Evolutionary conservation across 805 yeast species (phyloP).

Genomic region (Myxozyma neotropica): DNA sequence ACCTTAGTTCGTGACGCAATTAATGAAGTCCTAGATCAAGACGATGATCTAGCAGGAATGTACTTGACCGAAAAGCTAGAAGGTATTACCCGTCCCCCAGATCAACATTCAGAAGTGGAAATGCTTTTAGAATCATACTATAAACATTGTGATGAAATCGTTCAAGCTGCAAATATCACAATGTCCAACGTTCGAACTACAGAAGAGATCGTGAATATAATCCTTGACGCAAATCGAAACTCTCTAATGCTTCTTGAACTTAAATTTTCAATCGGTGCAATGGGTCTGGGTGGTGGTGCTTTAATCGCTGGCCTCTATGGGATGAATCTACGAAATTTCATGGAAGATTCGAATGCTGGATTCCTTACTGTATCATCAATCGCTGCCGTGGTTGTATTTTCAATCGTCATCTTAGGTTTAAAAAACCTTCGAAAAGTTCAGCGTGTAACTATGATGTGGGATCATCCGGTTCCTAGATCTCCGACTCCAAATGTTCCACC

Average conservation of each 20-base stretch:
- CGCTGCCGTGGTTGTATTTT: constrained; percentile 49
- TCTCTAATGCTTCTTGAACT: constrained; percentile 83
- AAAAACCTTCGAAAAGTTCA: constrained; percentile 65
- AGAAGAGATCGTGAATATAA: constrained; percentile 91
- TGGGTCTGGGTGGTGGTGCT: constrained; percentile 79
- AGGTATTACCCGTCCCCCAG: constrained; percentile 48
- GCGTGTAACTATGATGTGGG: constrained; percentile 68
- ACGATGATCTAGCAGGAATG: constrained; percentile 80
- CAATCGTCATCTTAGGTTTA: constrained; percentile 58
- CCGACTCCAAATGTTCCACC: not conserved
- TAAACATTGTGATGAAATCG: constrained; percentile 89
- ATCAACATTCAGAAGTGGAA: constrained; percentile 81
- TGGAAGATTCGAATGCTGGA: constrained; percentile 79
- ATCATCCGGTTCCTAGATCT: constrained; percentile 1
- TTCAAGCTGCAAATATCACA: constrained; percentile 79
- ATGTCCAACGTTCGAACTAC: constrained; percentile 85
- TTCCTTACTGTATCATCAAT: constrained; percentile 54
- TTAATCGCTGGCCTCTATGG: constrained; percentile 89
- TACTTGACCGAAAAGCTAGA: constrained; percentile 65
- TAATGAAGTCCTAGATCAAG: constrained; percentile 83
- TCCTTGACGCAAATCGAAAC: constrained; percentile 90
- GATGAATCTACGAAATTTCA: constrained; percentile 90
- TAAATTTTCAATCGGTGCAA: constrained; percentile 76
- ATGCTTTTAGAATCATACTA: constrained; percentile 87
- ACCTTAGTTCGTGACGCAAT: constrained; percentile 77